phyloP scores from a whole-genome alignment of 2,329 filamentous ascomycete species.

The Dactylellina haptotyla region DNA sequence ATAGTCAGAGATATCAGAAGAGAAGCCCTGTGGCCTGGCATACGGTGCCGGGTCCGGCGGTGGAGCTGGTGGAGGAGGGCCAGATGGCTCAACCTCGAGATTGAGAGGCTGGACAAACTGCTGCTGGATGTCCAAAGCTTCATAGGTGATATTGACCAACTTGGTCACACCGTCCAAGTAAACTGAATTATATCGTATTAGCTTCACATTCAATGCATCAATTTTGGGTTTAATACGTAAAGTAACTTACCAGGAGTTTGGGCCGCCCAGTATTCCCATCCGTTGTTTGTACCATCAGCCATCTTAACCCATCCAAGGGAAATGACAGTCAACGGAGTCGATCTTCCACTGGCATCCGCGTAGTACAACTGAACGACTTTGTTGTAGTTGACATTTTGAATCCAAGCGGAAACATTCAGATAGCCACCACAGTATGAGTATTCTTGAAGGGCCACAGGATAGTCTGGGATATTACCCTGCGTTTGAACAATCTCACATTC shows the following conservation, averaged over 20 bases:
- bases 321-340: slow-evolving; percentile 38
- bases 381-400: slow-evolving; percentile 50
- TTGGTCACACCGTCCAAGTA: slow-evolving; percentile 42
- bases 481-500: slow-evolving; percentile 31
- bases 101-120: slow-evolving; percentile 34
- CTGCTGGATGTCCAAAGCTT: slow-evolving; percentile 39
- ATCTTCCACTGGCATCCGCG: slow-evolving; percentile 25
- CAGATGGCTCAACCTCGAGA: slow-evolving; percentile 34
- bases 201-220: slow-evolving; percentile 14
- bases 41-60: slow-evolving; percentile 35
- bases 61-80: slow-evolving; percentile 32
- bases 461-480: slow-evolving; percentile 31
- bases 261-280: slow-evolving; percentile 49
- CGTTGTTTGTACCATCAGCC: slow-evolving; percentile 44
- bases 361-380: slow-evolving; percentile 51
- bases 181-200: slow-evolving; percentile 13
- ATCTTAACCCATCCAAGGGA: slow-evolving; percentile 48
- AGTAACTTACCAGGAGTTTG: slow-evolving; percentile 37
- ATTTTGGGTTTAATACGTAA: not conserved
- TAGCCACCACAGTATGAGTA: slow-evolving; percentile 51
- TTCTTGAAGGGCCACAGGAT: slow-evolving; percentile 47
- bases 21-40: slow-evolving; percentile 44
- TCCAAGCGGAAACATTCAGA: slow-evolving; percentile 42
- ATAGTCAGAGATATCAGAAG: slow-evolving; percentile 41
- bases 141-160: slow-evolving; percentile 46